A percentile compares a stretch with the other conserved stretches of the same genome.
phyloP scores from a whole-genome alignment of 345 rosid genomes.

The Tarenaya hassleriana region DNA sequence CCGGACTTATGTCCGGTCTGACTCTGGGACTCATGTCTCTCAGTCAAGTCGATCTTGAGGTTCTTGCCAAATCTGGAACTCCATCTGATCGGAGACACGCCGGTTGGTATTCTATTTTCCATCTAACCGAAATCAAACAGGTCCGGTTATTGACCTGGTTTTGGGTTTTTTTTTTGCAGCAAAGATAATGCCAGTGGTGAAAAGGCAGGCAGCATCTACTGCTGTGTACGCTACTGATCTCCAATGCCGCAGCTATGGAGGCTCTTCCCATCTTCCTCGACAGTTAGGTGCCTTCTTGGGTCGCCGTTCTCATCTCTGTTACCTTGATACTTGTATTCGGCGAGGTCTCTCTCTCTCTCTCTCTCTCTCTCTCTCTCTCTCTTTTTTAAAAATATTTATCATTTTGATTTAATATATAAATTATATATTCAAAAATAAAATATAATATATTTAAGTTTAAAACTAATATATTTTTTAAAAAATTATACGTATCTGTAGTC shows the following conservation, averaged over 20 bases:
- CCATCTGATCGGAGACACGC: constrained; percentile 47
- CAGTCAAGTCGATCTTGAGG: constrained; percentile 71
- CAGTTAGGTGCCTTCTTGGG: constrained; percentile 48
- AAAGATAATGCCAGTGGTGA: constrained; percentile 56
- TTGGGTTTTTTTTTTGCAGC: constrained; percentile 25
- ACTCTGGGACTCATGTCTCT: constrained; percentile 71
- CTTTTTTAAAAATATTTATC: too few species aligned
- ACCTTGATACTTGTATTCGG: constrained; percentile 56
- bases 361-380: too few species aligned
- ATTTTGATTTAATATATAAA: too few species aligned
- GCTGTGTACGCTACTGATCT: constrained; percentile 55
- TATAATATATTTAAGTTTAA: too few species aligned
- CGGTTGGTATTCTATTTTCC: constrained; percentile 19
- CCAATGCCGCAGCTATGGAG: constrained; percentile 85
- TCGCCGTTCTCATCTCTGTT: constrained; percentile 57
- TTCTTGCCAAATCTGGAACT: constrained; percentile 56
- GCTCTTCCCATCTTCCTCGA: constrained; percentile 69
- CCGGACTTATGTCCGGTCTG: constrained; percentile 66
- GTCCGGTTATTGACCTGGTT: neutral
- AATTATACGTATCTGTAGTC: too few species aligned
- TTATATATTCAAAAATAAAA: too few species aligned
- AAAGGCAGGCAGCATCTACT: constrained; percentile 39
- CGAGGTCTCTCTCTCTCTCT: constrained; percentile 39
- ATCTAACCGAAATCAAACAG: neutral
- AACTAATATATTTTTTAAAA: too few species aligned